Evolutionary conservation across 2,329 filamentous ascomycete genomes (phyloP).

Genomic region (Penicillium nordicum): DNA sequence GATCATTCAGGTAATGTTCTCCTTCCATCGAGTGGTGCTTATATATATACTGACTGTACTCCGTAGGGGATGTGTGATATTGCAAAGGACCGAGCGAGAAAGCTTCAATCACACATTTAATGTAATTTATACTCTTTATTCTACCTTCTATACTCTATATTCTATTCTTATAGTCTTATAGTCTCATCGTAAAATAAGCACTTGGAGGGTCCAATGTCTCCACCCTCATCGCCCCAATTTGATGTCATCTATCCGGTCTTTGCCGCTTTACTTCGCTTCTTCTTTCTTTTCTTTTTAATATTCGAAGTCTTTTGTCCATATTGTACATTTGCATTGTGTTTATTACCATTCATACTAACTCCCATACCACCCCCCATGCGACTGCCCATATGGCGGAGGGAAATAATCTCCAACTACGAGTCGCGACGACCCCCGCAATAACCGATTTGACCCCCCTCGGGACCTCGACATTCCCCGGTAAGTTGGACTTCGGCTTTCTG

Average conservation of each 20-base stretch:
- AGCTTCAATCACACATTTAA: conserved; percentile 46
- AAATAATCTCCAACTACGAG: conserved; percentile 26
- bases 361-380: conserved; percentile 27
- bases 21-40: background rate
- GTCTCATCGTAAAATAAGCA: background rate
- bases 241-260: conserved; percentile 30
- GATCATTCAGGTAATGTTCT: conserved; percentile 62
- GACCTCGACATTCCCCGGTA: conserved; percentile 27
- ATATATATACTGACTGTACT: background rate
- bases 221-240: conserved; percentile 15
- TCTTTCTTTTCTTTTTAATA: background rate
- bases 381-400: conserved; percentile 33
- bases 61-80: conserved; percentile 85
- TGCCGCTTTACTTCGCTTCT: conserved; percentile 16
- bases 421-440: conserved; percentile 23
- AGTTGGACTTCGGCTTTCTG: conserved; percentile 6
- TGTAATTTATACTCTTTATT: background rate
- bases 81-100: conserved; percentile 71
- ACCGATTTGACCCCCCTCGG: conserved; percentile 18
- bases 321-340: background rate
- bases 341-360: conserved; percentile 1
- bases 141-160: background rate
- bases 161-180: too few relatives aligned
- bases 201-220: conserved; percentile 2
- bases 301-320: background rate